Percentiles rank a stretch among this genome's conserved stretches.
Conservation (phyloP, 768 basidiomycete species). For the Favolaschia claudopus region DNA sequence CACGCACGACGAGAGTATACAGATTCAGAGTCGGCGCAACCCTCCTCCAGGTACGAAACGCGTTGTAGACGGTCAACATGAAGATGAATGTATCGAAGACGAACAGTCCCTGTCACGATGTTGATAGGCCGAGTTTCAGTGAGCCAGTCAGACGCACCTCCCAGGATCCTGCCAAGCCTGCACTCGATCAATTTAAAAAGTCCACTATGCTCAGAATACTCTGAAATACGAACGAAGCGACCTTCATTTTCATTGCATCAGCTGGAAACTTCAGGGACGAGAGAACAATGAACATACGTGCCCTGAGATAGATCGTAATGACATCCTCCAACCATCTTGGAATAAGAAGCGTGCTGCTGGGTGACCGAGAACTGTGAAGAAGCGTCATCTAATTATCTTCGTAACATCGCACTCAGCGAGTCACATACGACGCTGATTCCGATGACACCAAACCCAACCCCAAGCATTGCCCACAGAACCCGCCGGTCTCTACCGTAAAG, state of each 20-base stretch:
- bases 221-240: neutral
- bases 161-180: constrained; percentile 9
- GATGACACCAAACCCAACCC: neutral
- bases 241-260: neutral
- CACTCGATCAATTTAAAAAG: neutral
- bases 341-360: neutral
- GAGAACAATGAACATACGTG: constrained; percentile 1
- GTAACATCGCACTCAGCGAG: too few relatives aligned
- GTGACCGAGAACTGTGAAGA: neutral
- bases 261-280: neutral
- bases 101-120: constrained; percentile 43
- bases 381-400: neutral
- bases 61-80: constrained; percentile 39
- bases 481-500: constrained; percentile 7
- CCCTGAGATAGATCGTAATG: neutral
- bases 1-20: constrained; percentile 38
- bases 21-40: neutral
- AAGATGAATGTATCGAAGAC: constrained; percentile 40
- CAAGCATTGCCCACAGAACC: constrained; percentile 5
- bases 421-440: neutral
- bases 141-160: neutral
- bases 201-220: neutral
- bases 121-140: constrained; percentile 37
- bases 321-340: constrained; percentile 1
- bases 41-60: constrained; percentile 24